Conservation (phyloP, 2,329 filamentous ascomycete genomes). For the Xylaria sp. region DNA sequence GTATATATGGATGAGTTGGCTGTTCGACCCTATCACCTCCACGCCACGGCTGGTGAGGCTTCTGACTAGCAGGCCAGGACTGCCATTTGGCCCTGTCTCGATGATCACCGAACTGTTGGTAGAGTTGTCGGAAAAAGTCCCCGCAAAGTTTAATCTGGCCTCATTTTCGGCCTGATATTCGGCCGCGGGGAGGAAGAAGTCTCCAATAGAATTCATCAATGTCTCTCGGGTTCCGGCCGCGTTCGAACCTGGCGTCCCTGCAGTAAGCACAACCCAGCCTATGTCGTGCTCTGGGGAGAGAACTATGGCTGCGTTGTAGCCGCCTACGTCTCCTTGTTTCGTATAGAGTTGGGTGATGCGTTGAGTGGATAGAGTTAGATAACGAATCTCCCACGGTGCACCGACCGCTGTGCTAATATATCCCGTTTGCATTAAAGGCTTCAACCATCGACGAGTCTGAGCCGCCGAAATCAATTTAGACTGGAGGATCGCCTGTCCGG, state of each 20-base stretch:
- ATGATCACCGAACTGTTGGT: slow-evolving; percentile 25
- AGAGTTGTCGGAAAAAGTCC: slow-evolving; percentile 7
- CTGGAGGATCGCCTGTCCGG: slow-evolving; percentile 34
- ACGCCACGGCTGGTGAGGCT: slow-evolving; percentile 14
- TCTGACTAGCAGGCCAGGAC: slow-evolving; percentile 13
- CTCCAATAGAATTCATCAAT: slow-evolving; percentile 21
- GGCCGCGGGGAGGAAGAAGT: slow-evolving; percentile 23
- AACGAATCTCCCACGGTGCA: slow-evolving; percentile 38
- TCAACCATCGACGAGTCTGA: slow-evolving; percentile 36
- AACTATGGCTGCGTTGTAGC: slow-evolving; percentile 24
- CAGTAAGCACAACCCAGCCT: slow-evolving; percentile 26
- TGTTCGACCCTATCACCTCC: slow-evolving; percentile 23
- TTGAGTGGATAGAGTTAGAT: slow-evolving; percentile 17
- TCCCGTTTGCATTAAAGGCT: slow-evolving; percentile 32
- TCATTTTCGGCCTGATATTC: slow-evolving; percentile 22
- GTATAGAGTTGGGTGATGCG: slow-evolving; percentile 26
- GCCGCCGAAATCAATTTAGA: slow-evolving; percentile 30
- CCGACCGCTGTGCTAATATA: slow-evolving; percentile 30
- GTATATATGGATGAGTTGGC: slow-evolving; percentile 20
- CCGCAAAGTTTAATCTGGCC: slow-evolving; percentile 19
- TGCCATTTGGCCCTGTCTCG: not conserved
- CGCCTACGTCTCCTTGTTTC: slow-evolving; percentile 31
- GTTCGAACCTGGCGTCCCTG: slow-evolving; percentile 1
- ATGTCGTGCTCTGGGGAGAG: slow-evolving; percentile 30
- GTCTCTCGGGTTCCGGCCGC: slow-evolving; percentile 10